A percentile compares a stretch with the other conserved stretches of the same genome.
Conservation (phyloP, 768 basidiomycete genomes). For the Suillus variegatus region DNA sequence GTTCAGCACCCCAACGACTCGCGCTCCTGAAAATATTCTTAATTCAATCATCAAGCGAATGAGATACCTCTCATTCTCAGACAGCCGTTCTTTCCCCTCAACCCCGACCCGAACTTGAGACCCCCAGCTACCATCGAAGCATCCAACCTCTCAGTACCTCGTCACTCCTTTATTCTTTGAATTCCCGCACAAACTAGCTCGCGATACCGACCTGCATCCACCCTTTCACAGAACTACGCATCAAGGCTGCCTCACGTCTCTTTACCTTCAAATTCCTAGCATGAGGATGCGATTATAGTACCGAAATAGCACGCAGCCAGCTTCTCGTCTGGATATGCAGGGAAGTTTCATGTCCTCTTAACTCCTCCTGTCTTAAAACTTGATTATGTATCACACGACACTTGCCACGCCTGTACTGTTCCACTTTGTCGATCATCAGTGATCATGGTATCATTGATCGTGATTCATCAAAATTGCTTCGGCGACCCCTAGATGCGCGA, state of each 20-base stretch:
- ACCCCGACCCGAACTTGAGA: not conserved
- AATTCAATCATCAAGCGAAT: slow-evolving; percentile 5
- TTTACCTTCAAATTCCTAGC: not conserved
- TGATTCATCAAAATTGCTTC: not conserved
- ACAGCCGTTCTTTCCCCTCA: slow-evolving; percentile 1
- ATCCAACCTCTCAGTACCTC: not conserved
- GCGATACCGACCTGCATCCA: not conserved
- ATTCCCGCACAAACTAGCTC: not conserved
- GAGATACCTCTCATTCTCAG: not conserved
- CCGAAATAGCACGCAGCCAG: not conserved
- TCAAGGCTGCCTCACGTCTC: not conserved
- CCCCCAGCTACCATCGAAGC: not conserved
- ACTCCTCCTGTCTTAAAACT: not conserved
- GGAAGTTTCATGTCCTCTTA: not conserved
- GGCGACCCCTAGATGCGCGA: no score
- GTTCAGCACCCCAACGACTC: not conserved
- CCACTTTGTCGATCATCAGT: not conserved
- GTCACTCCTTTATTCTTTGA: not conserved
- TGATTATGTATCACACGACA: not conserved
- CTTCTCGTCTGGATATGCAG: not conserved
- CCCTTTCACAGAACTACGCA: not conserved
- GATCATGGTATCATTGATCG: not conserved
- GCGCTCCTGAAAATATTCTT: not conserved
- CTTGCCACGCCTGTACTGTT: not conserved
- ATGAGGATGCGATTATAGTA: not conserved